Conservation (phyloP, 2,329 filamentous ascomycete genomes). For the Monosporascus sp. region DNA sequence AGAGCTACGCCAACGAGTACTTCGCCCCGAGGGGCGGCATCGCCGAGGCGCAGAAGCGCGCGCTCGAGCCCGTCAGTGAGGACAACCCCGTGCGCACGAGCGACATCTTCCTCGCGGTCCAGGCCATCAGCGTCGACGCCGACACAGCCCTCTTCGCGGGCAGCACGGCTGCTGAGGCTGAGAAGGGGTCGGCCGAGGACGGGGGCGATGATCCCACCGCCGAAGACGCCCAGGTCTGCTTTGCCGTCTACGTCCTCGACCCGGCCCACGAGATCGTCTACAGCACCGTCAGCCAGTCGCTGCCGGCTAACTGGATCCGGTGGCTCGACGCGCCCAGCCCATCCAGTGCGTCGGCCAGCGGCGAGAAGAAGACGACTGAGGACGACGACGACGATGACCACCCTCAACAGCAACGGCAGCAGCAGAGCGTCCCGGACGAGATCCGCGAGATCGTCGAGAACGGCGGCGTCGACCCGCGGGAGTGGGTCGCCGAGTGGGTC, state of each 20-base stretch:
- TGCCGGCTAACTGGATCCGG: conserved; percentile 80
- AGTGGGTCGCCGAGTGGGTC: conserved; percentile 97
- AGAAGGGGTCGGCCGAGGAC: conserved; percentile 49
- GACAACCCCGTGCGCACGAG: conserved; percentile 86
- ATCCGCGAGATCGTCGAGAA: conserved; percentile 78
- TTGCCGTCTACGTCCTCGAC: conserved; percentile 78
- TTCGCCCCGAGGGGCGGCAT: conserved; percentile 74
- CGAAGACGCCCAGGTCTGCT: conserved; percentile 60
- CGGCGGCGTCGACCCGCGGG: conserved; percentile 79
- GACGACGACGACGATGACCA: conserved; percentile 31
- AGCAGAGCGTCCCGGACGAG: conserved; percentile 63
- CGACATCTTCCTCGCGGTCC: conserved; percentile 93
- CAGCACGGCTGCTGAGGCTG: conserved; percentile 46
- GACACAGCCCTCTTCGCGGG: conserved; percentile 66
- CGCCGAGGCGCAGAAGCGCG: conserved; percentile 72
- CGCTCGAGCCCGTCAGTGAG: conserved; percentile 74
- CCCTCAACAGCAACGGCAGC: conserved; percentile 7
- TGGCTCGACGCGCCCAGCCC: conserved; percentile 75
- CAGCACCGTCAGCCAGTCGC: conserved; percentile 72
- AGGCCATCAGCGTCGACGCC: conserved; percentile 67
- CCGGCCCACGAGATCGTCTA: conserved; percentile 90
- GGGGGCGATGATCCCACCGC: conserved; percentile 46
- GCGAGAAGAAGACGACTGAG: conserved; percentile 33
- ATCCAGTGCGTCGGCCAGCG: conserved; percentile 48
- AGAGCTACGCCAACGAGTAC: conserved; percentile 82